Evolutionary conservation across 2,329 filamentous ascomycete species (phyloP).

Genomic region (Curvularia spicifera): DNA sequence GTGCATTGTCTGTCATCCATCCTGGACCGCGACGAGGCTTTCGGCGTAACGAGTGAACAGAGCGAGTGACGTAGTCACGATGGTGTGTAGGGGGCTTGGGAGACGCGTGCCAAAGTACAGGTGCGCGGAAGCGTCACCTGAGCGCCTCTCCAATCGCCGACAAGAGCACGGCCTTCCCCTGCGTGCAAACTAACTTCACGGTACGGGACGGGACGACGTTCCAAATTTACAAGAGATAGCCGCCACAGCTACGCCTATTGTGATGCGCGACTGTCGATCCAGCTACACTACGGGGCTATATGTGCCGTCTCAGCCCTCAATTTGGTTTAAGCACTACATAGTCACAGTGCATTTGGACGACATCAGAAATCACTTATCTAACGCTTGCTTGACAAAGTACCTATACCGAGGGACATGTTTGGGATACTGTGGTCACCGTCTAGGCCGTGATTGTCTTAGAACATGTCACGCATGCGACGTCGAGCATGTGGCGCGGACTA

Average conservation of each 20-base stretch:
- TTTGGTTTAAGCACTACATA: background rate
- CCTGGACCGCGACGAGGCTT: constrained; percentile 3
- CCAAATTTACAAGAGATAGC: background rate
- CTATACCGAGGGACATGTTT: background rate
- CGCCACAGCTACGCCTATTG: background rate
- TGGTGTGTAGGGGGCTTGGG: background rate
- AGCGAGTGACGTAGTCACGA: constrained; percentile 6
- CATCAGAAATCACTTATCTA: background rate
- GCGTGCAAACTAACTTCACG: background rate
- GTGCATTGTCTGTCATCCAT: background rate
- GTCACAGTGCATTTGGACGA: background rate
- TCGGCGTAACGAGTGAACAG: background rate
- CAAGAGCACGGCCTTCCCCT: background rate
- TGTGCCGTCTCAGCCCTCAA: background rate
- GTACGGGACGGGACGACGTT: constrained; percentile 1
- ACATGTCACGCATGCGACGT: constrained; percentile 10
- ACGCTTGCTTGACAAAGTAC: background rate
- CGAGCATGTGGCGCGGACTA: constrained; percentile 7
- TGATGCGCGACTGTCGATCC: background rate
- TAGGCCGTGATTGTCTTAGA: constrained; percentile 6
- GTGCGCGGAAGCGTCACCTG: constrained; percentile 4
- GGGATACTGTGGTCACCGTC: background rate
- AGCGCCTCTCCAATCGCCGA: background rate
- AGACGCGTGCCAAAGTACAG: constrained; percentile 6
- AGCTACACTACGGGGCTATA: background rate